Base-by-base conservation (phyloP, 1,284 basidiomycete genomes). In the Salmacisia buchloeana region DNA sequence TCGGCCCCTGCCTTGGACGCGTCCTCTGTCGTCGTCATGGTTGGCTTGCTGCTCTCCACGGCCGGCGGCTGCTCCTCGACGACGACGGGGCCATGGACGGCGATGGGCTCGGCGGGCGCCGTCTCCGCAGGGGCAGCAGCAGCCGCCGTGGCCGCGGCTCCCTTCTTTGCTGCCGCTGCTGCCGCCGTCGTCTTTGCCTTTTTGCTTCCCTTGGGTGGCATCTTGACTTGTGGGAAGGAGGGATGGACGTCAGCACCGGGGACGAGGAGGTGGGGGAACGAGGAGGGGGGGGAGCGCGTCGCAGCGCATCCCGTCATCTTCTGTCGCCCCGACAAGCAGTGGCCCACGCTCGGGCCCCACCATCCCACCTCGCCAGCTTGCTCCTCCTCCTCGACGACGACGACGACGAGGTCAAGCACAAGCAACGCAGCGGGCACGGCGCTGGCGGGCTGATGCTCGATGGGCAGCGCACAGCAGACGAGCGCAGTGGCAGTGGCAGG, bases 141-240 rank as follows among this genome's bases (percentile, higher is more conserved):
- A 18, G 63, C 12, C 1, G 60, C 61, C 33, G 59, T 49, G 21
- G 58, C 25, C 2, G 58, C 57, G 18, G 64, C 45, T 13, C 23
- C 25, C 23, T 18, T 15, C 35, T 49, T 38, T 3, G 61, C 56
- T 7, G 33, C 36, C 25, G 15, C 49, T 18, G 45, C 21, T 25
- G 39, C 23, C 38, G 27, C 31, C n/a, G 60, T 54, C 13, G 49
- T 25, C 49, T 54, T 54, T 5, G 49, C 49, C 27, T 54, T 54
- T 31, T 54, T 54, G 49, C 49, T 54, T 54, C 49, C 49, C 21
- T 54, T 54, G 27, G 49, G 49, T 4, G 49, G 49, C 49, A 54
- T 54, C 9, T 31, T 34, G 13, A 49, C 21, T 27, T 10, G 45
- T n/a, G 49, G 34, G 15, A 38, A 43, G 39, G 39, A 43, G 18